A percentile compares a stretch with the other conserved stretches of the same genome.
Evolutionary conservation across 139 green algal species (phyloP).

Genomic region (Micromonas commoda): DNA sequence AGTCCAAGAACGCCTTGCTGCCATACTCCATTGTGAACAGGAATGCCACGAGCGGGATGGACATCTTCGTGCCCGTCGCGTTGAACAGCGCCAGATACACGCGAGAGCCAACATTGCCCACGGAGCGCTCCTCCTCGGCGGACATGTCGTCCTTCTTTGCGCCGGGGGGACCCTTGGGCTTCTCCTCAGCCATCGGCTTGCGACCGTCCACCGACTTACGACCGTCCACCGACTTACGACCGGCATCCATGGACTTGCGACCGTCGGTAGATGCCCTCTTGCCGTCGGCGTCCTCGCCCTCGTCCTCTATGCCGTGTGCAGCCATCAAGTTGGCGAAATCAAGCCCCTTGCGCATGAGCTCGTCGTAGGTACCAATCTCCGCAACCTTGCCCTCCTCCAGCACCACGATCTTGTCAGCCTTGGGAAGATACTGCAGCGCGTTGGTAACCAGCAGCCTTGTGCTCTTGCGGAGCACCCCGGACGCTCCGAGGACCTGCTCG

Average conservation of each 20-base stretch:
- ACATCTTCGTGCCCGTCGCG: constrained; percentile 8
- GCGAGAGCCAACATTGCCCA: neutral
- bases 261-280: constrained; percentile 27
- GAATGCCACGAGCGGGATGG: constrained; percentile 30
- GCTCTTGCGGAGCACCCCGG: constrained; percentile 44
- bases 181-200: neutral
- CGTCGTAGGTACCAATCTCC: constrained; percentile 47
- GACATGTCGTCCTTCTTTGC: constrained; percentile 43
- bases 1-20: constrained; percentile 16
- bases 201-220: neutral
- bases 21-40: constrained; percentile 50
- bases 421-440: constrained; percentile 76
- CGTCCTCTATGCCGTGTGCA: constrained; percentile 41
- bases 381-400: constrained; percentile 64
- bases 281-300: constrained; percentile 48
- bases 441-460: constrained; percentile 81
- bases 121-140: constrained; percentile 14
- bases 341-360: constrained; percentile 19
- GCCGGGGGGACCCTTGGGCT: neutral
- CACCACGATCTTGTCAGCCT: constrained; percentile 76
- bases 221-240: constrained; percentile 40
- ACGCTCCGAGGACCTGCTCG: constrained; percentile 55
- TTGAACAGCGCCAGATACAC: constrained; percentile 6
- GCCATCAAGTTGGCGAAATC: constrained; percentile 34
- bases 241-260: constrained; percentile 11